These are phyloP conservation scores for Eleusine indica DNA, from an alignment of 176 grass and related monocot species.

Conservation along the genomic window DNA sequence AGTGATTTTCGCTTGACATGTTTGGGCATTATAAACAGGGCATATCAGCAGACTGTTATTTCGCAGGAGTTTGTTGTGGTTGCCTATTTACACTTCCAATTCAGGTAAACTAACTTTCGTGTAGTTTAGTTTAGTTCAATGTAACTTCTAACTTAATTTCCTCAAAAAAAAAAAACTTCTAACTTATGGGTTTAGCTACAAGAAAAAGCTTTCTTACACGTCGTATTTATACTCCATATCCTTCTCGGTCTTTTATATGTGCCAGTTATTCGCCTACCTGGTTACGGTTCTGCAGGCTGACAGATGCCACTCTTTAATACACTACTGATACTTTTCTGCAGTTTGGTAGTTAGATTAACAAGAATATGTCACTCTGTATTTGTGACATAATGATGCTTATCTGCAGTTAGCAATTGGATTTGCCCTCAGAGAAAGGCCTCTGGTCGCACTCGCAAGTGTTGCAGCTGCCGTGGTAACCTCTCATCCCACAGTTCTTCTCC, in stretches of 20 bases:
- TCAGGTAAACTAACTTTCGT: constrained; percentile 54
- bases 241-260: not conserved
- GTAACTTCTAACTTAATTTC: too few relatives aligned
- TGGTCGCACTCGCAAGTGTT: constrained; percentile 77
- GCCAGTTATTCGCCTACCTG: not conserved
- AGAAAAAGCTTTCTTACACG: not conserved
- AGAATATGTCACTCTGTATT: not conserved
- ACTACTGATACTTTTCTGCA: not conserved
- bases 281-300: not conserved
- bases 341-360: not conserved
- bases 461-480: constrained; percentile 76
- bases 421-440: constrained; percentile 67
- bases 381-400: constrained; percentile 25
- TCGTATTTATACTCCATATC: constrained; percentile 6
- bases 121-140: not conserved
- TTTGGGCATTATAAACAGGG: constrained; percentile 58
- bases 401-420: constrained; percentile 70
- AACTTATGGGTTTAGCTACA: not conserved
- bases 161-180: too few relatives aligned
- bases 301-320: not conserved
- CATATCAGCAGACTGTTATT: constrained; percentile 74
- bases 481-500: not conserved
- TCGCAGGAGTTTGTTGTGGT: constrained; percentile 83
- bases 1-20: constrained; percentile 12
- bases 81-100: constrained; percentile 84